Base-by-base conservation (phyloP, 371 early-diverging fungal genomes). In the Mucor sp. region DNA sequence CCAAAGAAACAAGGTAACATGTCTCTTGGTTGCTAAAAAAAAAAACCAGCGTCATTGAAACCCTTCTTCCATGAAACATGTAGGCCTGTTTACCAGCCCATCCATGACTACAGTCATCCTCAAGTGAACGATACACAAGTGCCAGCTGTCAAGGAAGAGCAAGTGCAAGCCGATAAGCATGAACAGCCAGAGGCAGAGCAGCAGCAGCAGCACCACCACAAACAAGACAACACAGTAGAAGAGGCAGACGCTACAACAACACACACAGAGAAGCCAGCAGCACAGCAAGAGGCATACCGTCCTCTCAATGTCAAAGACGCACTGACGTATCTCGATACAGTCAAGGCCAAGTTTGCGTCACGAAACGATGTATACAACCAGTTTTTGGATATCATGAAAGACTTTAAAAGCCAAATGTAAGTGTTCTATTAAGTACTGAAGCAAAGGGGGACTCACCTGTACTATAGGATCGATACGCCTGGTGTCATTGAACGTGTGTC, bases 371-470 rank as follows among this genome's bases (percentile, higher is more conserved):
- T 98, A 4, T 99, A 99, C 81, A 97, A 95, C 70, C 89, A 90
- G 59, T 99, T 99, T 78, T 72, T 99, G 73, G 98, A 98, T 72
- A 97, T 98, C 35, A 99, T 99, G 99, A 97, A 97, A 83, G 99
- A 99, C 71, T 99, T 99, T 76, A 99, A 99, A 80, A 91, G 94
- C 65, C 95, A 97, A 74, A 88, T 86, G 93, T 92, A 83, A 82
- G 72, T 43, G 43, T 17, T 41, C 3, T 23, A 6, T 8, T 30
- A 9, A 11, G 19, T 8, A 63, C 8, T 19, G 0, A 43, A 12
- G n/a, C n/a, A 35, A 35, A 35, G 12, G 7, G 30, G 30, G 0
- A 19, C 41, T 43, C 28, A 28, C 12, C 25, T 6, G 5, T 30
- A 44, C 39, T 17, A 41, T 63, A 91, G 91, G 25, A 98, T 99